A percentile compares a stretch with the other conserved stretches of the same genome.
phyloP scores from a whole-genome alignment of 2,329 filamentous ascomycete species.

The Meredithiella fracta region DNA sequence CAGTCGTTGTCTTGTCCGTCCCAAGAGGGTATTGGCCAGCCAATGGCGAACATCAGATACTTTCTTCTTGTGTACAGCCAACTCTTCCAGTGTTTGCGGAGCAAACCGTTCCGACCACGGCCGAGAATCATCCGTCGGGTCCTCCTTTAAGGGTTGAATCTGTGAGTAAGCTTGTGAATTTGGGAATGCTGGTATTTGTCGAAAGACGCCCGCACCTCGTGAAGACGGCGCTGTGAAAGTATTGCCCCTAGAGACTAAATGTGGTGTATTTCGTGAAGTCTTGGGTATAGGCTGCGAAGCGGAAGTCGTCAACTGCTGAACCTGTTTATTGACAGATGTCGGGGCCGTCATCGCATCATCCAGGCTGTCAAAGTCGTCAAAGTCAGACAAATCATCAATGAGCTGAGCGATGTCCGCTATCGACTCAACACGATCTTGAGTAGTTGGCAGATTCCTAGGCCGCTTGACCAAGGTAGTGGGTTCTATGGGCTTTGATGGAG shows the following conservation, averaged over 20 bases:
- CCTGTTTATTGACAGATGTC: constrained; percentile 39
- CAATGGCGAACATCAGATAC: constrained; percentile 71
- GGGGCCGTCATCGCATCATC: constrained; percentile 24
- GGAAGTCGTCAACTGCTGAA: constrained; percentile 16
- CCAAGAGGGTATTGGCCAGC: constrained; percentile 58
- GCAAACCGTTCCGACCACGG: constrained; percentile 83
- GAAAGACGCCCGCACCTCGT: constrained; percentile 34
- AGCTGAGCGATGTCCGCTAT: constrained; percentile 36
- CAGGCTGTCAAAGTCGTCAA: constrained; percentile 9
- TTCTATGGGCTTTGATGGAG: constrained; percentile 17
- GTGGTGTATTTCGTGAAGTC: constrained; percentile 12
- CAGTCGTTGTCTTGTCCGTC: constrained; percentile 50
- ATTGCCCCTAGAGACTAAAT: not conserved
- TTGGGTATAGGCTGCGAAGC: constrained; percentile 15
- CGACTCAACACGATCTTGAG: constrained; percentile 28
- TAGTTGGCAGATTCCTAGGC: constrained; percentile 15
- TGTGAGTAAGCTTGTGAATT: not conserved
- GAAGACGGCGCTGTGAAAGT: constrained; percentile 16
- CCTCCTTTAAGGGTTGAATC: constrained; percentile 6
- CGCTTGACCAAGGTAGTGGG: constrained; percentile 13
- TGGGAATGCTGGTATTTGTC: constrained; percentile 25
- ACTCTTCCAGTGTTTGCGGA: constrained; percentile 58
- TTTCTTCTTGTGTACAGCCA: constrained; percentile 91
- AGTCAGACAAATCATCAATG: constrained; percentile 4
- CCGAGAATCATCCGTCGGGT: constrained; percentile 38